Conservation (phyloP, 2,329 filamentous ascomycete genomes). For the Penicillium occitanis region DNA sequence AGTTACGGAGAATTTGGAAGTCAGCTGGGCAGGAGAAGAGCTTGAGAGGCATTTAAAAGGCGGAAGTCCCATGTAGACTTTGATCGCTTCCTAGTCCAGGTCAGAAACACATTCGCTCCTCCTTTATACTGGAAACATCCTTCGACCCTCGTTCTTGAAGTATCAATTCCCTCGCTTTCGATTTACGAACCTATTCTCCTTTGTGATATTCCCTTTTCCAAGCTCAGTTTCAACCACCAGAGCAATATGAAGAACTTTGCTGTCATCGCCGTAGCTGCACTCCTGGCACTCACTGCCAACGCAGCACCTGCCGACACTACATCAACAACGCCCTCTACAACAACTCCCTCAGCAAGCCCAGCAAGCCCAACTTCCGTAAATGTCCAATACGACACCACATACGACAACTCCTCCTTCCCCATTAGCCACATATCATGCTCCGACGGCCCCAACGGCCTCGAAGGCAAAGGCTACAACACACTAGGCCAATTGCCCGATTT, state of each 20-base stretch:
- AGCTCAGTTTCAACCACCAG: neutral
- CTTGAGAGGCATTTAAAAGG: neutral
- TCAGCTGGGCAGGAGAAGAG: neutral
- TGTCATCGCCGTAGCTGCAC: neutral
- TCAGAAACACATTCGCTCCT: neutral
- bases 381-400: conserved; percentile 72
- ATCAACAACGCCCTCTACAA: neutral
- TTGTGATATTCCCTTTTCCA: neutral
- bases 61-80: neutral
- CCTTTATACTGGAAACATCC: neutral
- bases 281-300: neutral
- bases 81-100: neutral
- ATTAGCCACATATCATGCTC: conserved; percentile 54
- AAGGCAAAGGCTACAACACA: conserved; percentile 36
- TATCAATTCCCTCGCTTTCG: neutral
- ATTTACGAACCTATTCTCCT: neutral
- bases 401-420: conserved; percentile 60
- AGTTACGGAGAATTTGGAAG: neutral
- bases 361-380: conserved; percentile 26
- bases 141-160: neutral
- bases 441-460: conserved; percentile 37
- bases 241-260: neutral
- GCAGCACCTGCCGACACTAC: neutral
- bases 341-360: neutral
- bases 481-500: conserved; percentile 49